These are phyloP conservation scores for Beauveria rudraprayagi DNA, from an alignment of 2,329 filamentous ascomycete species.

Conservation along the genomic window DNA sequence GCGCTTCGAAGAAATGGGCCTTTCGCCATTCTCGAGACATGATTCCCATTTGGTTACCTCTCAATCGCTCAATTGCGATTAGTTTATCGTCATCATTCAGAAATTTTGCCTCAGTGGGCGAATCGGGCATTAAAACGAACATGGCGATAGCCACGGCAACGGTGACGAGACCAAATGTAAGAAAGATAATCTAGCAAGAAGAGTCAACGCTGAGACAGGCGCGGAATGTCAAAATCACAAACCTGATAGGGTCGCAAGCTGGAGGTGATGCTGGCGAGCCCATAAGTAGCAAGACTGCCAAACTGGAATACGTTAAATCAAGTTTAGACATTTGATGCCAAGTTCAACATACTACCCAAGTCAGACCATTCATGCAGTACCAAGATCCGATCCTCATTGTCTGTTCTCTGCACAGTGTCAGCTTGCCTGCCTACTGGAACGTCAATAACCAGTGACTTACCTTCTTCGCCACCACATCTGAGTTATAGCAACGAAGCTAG, in stretches of 20 bases:
- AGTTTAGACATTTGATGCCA: too few species aligned
- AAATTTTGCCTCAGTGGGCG: conserved; percentile 41
- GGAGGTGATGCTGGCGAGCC: conserved; percentile 48
- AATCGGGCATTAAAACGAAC: conserved; percentile 41
- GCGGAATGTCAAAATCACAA: too few species aligned
- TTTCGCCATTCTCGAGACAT: conserved; percentile 44
- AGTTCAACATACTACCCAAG: conserved; percentile 32
- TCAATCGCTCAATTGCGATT: conserved; percentile 45
- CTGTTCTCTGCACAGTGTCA: conserved; percentile 33
- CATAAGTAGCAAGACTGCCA: conserved; percentile 49
- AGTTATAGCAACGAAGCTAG: conserved; percentile 49
- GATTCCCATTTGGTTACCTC: conserved; percentile 47
- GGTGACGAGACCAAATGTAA: conserved; percentile 45
- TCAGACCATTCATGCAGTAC: conserved; percentile 55
- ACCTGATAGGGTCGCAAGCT: conserved; percentile 37
- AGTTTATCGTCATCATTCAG: conserved; percentile 43
- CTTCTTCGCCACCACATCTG: conserved; percentile 55
- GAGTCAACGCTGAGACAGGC: too few species aligned
- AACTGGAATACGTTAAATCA: conserved; percentile 17
- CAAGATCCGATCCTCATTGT: conserved; percentile 48
- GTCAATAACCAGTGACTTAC: background rate
- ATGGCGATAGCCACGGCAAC: conserved; percentile 38
- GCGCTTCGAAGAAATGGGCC: conserved; percentile 44
- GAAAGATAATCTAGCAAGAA: conserved; percentile 35
- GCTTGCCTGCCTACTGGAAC: too few species aligned